Evolutionary conservation across 1,284 basidiomycete genomes (phyloP).

Genomic region (Meira nashicola): DNA sequence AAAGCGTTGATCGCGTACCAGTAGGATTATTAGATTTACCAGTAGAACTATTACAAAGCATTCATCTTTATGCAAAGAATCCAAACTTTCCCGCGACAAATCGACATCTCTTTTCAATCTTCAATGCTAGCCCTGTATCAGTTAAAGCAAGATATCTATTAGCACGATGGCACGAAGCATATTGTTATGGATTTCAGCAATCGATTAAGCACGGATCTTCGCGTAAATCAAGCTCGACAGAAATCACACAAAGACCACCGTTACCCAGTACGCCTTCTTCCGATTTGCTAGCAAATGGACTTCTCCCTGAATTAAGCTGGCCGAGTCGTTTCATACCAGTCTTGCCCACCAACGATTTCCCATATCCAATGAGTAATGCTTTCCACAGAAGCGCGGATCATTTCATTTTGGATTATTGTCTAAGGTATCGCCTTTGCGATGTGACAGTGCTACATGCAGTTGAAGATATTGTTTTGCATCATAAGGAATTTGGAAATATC

Average conservation of each 20-base stretch:
- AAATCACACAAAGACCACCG: neutral
- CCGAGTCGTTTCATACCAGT: conserved; percentile 1
- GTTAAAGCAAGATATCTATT: neutral
- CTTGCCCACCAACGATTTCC: conserved; percentile 1
- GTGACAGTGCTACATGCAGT: neutral
- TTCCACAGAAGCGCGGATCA: conserved; percentile 9
- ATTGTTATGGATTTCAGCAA: conserved; percentile 7
- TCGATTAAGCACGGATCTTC: neutral
- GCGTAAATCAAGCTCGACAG: neutral
- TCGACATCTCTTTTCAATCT: neutral
- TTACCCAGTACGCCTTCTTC: neutral
- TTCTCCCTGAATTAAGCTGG: conserved; percentile 3
- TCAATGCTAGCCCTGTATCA: neutral
- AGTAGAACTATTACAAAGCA: conserved; percentile 1
- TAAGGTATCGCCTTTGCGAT: conserved; percentile 11
- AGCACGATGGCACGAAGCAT: conserved; percentile 10
- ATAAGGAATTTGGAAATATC: conserved; percentile 7
- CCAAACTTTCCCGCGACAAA: neutral
- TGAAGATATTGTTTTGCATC: neutral
- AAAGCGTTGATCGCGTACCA: no score
- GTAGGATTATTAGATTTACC: neutral
- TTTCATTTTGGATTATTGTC: conserved; percentile 16
- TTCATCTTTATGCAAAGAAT: conserved; percentile 13
- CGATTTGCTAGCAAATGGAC: neutral
- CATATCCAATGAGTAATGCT: conserved; percentile 3